These are phyloP conservation scores for Dichotomocladium elegans DNA, from an alignment of 371 early-diverging fungal genomes.

Conservation along the genomic window DNA sequence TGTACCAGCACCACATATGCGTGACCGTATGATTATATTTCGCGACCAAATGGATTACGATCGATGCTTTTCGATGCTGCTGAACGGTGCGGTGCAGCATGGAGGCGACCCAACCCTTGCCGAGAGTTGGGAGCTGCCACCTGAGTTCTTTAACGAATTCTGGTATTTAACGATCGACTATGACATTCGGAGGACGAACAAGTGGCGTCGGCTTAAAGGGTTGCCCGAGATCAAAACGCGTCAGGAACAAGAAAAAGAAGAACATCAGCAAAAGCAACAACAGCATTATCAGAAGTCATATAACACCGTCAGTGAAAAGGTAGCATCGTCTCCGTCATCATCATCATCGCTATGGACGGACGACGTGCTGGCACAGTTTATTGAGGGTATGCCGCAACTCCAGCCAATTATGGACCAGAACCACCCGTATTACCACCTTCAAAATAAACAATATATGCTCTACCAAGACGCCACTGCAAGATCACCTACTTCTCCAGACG, in stretches of 20 bases:
- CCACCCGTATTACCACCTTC: neutral
- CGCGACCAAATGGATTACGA: slow-evolving; percentile 54
- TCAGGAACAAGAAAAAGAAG: neutral
- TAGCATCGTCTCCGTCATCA: too few species aligned
- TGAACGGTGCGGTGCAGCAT: slow-evolving; percentile 47
- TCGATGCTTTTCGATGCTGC: slow-evolving; percentile 46
- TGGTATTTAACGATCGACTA: slow-evolving; percentile 44
- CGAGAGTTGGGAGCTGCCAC: slow-evolving; percentile 55
- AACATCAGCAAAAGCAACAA: slow-evolving; percentile 1
- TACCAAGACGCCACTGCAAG: slow-evolving; percentile 19
- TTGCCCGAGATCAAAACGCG: slow-evolving; percentile 19
- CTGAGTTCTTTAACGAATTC: slow-evolving; percentile 51
- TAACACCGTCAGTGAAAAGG: neutral
- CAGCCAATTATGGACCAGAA: slow-evolving; percentile 6
- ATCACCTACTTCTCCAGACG: slow-evolving; percentile 3
- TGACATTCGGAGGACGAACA: slow-evolving; percentile 29
- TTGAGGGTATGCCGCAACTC: slow-evolving; percentile 9
- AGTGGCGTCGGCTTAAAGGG: slow-evolving; percentile 35
- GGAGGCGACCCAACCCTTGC: slow-evolving; percentile 58
- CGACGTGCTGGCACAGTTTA: slow-evolving; percentile 9
- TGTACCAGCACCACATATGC: slow-evolving; percentile 53
- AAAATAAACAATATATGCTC: slow-evolving; percentile 8
- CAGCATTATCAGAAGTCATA: neutral
- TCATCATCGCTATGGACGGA: slow-evolving; percentile 7
- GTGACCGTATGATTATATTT: slow-evolving; percentile 61